Percentiles rank a stretch among this genome's conserved stretches.
These are phyloP conservation scores for Rhizopogon vesiculosus DNA, from an alignment of 768 basidiomycete genomes.

Conservation along the genomic window DNA sequence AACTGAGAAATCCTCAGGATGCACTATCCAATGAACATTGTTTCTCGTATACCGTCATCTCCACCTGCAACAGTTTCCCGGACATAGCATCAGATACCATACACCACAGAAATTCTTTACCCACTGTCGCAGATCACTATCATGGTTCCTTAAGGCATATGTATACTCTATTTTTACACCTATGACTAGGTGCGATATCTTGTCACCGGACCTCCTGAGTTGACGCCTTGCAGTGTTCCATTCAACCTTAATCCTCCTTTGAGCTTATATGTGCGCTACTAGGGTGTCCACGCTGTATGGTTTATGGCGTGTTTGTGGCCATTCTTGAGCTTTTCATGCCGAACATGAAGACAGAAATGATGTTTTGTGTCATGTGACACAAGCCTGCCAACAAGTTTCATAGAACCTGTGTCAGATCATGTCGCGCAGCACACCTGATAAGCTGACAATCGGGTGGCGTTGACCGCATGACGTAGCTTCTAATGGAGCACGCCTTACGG, in stretches of 20 bases:
- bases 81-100: not conserved
- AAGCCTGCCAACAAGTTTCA: too few species aligned
- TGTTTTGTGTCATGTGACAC: too few species aligned
- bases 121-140: not conserved
- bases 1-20: constrained; percentile 20
- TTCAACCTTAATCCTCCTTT: not conserved
- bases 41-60: not conserved
- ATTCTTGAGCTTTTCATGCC: not conserved
- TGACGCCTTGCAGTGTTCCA: not conserved
- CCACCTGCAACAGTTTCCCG: not conserved
- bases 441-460: not conserved
- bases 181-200: not conserved
- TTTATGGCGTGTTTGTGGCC: not conserved
- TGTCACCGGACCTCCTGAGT: not conserved
- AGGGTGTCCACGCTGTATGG: not conserved
- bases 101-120: not conserved
- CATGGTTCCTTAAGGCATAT: not conserved
- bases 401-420: too few species aligned
- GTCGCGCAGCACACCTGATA: too few species aligned
- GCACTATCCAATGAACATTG: constrained; percentile 19
- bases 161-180: not conserved
- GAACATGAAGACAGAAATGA: too few species aligned
- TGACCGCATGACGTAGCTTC: not conserved
- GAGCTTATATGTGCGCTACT: too few species aligned
- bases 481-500: not conserved